A percentile compares a stretch with the other conserved stretches of the same genome.
These are phyloP conservation scores for Hyparrhenia diplandra DNA, from an alignment of 176 grass and related monocot species.

Conservation along the genomic window DNA sequence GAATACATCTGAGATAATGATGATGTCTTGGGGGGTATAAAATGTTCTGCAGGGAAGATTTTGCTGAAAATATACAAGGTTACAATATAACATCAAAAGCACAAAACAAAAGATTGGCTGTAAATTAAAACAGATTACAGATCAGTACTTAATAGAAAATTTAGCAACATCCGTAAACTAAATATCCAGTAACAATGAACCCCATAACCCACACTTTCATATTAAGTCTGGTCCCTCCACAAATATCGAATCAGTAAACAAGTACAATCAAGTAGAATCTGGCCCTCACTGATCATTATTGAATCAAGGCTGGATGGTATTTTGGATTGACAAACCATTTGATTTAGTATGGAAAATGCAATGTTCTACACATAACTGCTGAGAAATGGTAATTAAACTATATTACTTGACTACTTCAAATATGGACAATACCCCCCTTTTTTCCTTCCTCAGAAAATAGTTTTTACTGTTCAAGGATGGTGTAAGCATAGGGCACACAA, in stretches of 20 bases:
- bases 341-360: not conserved
- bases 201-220: not conserved
- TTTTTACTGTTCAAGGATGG: not conserved
- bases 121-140: not conserved
- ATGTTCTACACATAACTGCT: not conserved
- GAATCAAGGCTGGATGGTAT: not conserved
- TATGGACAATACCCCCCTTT: not conserved
- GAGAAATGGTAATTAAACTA: not conserved
- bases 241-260: not conserved
- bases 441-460: not conserved
- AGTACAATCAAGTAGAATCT: not conserved
- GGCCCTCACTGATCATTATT: not conserved
- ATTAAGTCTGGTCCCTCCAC: not conserved
- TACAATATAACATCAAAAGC: not conserved
- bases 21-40: conserved; percentile 40
- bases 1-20: conserved; percentile 50
- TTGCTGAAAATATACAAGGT: conserved; percentile 34
- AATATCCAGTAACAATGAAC: not conserved
- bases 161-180: not conserved
- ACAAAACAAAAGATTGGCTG: not conserved
- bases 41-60: conserved; percentile 34
- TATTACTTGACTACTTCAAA: not conserved
- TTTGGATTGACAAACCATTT: not conserved
- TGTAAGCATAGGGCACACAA: not conserved
- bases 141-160: not conserved